Conservation (phyloP, 805 yeast genomes). For the Peterozyma xylosa region DNA sequence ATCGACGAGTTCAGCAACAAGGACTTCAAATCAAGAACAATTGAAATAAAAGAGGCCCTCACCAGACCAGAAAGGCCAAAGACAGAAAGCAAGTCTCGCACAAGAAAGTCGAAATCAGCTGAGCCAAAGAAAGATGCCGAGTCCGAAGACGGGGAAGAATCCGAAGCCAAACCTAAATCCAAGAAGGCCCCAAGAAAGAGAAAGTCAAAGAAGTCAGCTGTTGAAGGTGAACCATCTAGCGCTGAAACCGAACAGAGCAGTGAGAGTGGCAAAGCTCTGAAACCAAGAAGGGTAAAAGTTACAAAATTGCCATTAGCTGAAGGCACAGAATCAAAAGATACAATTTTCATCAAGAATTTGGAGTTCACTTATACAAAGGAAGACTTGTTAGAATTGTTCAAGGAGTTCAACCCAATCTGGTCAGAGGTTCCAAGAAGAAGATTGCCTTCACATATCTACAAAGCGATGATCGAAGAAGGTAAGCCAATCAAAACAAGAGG, state of each 20-base stretch:
- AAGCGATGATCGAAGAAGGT: constrained; percentile 35
- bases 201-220: constrained; percentile 1
- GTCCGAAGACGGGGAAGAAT: constrained; percentile 9
- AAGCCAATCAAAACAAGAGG: constrained; percentile 50
- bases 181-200: neutral
- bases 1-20: constrained; percentile 22
- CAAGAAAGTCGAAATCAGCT: constrained; percentile 25
- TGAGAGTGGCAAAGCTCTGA: constrained; percentile 7
- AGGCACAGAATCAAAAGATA: constrained; percentile 48
- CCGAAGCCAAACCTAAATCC: constrained; percentile 7
- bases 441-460: constrained; percentile 34
- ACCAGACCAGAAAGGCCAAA: constrained; percentile 21
- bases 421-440: constrained; percentile 50
- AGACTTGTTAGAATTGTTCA: constrained; percentile 36
- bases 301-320: constrained; percentile 25
- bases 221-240: constrained; percentile 5
- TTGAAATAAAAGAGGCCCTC: constrained; percentile 46
- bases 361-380: constrained; percentile 41
- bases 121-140: constrained; percentile 12
- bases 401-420: constrained; percentile 45
- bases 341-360: constrained; percentile 56
- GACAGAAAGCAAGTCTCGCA: constrained; percentile 2
- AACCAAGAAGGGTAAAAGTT: constrained; percentile 14
- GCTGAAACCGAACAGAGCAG: constrained; percentile 9
- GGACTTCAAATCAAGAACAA: constrained; percentile 25